phyloP scores from a whole-genome alignment of 305 asterid genomes.

The Salvia sclarea region DNA sequence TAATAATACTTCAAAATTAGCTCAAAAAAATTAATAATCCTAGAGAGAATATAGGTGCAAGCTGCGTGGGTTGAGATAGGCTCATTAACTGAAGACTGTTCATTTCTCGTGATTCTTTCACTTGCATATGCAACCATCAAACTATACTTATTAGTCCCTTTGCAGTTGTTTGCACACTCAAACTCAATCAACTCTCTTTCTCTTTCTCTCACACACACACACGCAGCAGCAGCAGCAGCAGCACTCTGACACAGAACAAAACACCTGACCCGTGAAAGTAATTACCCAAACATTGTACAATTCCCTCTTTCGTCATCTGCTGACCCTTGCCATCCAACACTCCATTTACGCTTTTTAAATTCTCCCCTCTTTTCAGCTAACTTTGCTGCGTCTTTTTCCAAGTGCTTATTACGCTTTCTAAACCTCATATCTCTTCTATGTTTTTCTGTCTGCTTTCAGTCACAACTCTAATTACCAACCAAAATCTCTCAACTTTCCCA shows the following conservation, averaged over 20 bases:
- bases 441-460: conserved; percentile 20
- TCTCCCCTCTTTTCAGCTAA: conserved; percentile 25
- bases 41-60: too few species aligned
- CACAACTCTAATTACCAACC: not conserved
- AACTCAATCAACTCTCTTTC: conserved; percentile 25
- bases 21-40: too few species aligned
- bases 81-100: conserved; percentile 42
- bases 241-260: conserved; percentile 37
- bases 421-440: conserved; percentile 1
- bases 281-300: conserved; percentile 44
- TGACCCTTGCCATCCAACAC: not conserved
- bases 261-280: conserved; percentile 53
- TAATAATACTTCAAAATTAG: not conserved
- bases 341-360: not conserved
- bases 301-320: conserved; percentile 34
- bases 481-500: conserved; percentile 3
- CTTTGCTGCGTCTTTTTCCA: conserved; percentile 8
- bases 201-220: conserved; percentile 1
- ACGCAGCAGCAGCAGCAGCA: conserved; percentile 7
- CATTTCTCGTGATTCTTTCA: conserved; percentile 48
- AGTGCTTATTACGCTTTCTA: conserved; percentile 5
- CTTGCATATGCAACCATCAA: conserved; percentile 19
- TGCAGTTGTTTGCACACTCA: too few species aligned
- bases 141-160: not conserved
- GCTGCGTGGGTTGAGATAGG: conserved; percentile 6